These are phyloP conservation scores for Setaria italica DNA, from an alignment of 202 grass and related monocot genomes.

Conservation along the genomic window DNA sequence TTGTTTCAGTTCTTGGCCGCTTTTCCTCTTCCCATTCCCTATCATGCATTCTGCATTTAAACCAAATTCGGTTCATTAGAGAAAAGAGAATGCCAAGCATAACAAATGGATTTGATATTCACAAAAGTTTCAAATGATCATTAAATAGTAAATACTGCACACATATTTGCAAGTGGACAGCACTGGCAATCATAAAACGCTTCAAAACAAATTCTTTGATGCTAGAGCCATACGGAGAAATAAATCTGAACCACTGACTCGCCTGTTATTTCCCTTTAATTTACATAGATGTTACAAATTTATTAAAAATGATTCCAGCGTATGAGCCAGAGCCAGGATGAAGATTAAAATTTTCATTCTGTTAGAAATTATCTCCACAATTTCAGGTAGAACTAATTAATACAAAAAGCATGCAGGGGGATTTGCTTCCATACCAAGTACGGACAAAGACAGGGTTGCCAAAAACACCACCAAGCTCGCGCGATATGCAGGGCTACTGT, in stretches of 20 bases:
- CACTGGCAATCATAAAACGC: not conserved
- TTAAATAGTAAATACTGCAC: not conserved
- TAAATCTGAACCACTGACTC: not conserved
- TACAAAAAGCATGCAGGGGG: no score
- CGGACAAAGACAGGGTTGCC: no score
- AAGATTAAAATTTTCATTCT: not conserved
- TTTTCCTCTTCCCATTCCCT: constrained; percentile 98
- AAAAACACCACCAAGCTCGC: no score
- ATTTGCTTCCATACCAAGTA: no score
- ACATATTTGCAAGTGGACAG: not conserved
- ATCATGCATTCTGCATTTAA: constrained; percentile 69
- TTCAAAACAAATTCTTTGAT: constrained; percentile 5
- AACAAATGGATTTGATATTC: not conserved
- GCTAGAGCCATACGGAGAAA: not conserved
- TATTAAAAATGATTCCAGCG: constrained; percentile 13
- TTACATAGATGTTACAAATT: not conserved
- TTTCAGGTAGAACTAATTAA: no score
- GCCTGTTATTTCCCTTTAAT: not conserved
- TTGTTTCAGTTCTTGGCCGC: constrained; percentile 79
- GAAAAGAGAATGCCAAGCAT: constrained; percentile 22
- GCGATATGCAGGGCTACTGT: not conserved
- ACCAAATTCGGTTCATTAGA: constrained; percentile 34
- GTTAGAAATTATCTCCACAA: not conserved
- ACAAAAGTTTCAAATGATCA: constrained; percentile 1
- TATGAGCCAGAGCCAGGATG: not conserved